A percentile compares a stretch with the other conserved stretches of the same genome.
Evolutionary conservation across 2,329 filamentous ascomycete genomes (phyloP).

Genomic region (Dothidotthia symphoricarpi): DNA sequence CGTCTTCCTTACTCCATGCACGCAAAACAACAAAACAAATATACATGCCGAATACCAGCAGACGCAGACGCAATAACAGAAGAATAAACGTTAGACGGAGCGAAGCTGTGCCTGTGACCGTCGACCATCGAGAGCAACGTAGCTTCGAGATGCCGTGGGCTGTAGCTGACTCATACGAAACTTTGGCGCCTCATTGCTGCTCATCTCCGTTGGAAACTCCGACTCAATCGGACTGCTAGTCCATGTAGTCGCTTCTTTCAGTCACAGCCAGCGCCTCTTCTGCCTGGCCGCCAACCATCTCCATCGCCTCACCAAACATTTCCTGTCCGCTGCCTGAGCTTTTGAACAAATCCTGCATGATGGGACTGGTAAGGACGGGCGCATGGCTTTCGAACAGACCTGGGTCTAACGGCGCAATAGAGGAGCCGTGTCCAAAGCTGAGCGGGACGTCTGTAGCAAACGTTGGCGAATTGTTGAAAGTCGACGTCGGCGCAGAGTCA

Average conservation of each 20-base stretch:
- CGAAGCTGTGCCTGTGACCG: no score
- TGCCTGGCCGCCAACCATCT: slow-evolving; percentile 37
- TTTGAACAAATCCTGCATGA: slow-evolving; percentile 39
- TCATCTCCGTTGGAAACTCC: neutral
- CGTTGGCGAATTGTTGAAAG: slow-evolving; percentile 37
- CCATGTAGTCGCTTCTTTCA: slow-evolving; percentile 35
- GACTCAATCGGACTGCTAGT: slow-evolving; percentile 20
- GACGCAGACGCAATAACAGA: no score
- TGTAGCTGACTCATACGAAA: no score
- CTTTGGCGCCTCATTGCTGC: no score
- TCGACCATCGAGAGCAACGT: no score
- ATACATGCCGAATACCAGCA: no score
- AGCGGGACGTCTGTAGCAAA: slow-evolving; percentile 33
- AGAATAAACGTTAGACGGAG: no score
- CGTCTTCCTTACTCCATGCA: slow-evolving; percentile 1
- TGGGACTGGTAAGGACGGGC: slow-evolving; percentile 30
- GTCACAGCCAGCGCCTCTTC: slow-evolving; percentile 41
- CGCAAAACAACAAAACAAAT: no score
- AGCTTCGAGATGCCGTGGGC: no score
- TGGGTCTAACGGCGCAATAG: slow-evolving; percentile 38
- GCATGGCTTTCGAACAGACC: slow-evolving; percentile 37
- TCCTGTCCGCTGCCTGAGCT: slow-evolving; percentile 38
- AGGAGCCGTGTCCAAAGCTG: slow-evolving; percentile 28
- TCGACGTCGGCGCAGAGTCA: slow-evolving; percentile 22
- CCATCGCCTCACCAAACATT: slow-evolving; percentile 40